A percentile compares a stretch with the other conserved stretches of the same genome.
phyloP scores from a whole-genome alignment of 2,329 filamentous ascomycete genomes.

The Aspergillus udagawae region DNA sequence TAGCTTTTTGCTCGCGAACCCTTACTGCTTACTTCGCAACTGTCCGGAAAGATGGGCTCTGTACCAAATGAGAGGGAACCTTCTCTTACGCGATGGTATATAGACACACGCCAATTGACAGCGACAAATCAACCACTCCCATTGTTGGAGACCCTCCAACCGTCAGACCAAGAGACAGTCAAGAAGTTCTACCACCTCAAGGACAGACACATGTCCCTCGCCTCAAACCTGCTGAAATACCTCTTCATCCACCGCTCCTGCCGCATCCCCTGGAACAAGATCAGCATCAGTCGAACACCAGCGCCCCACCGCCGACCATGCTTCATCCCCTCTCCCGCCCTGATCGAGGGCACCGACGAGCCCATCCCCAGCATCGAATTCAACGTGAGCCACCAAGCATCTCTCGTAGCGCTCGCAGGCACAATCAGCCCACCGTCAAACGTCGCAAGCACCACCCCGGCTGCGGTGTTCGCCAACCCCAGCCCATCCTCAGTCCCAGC shows the following conservation, averaged over 20 bases:
- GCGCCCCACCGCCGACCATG: constrained; percentile 49
- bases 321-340: constrained; percentile 41
- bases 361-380: constrained; percentile 50
- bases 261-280: constrained; percentile 54
- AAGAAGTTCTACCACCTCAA: constrained; percentile 49
- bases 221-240: constrained; percentile 59
- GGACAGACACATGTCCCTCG: constrained; percentile 59
- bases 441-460: background rate
- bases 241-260: constrained; percentile 55
- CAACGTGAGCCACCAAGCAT: constrained; percentile 63
- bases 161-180: constrained; percentile 48
- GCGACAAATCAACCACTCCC: constrained; percentile 30
- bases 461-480: constrained; percentile 2
- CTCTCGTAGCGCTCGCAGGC: constrained; percentile 57
- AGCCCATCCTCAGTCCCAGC: constrained; percentile 6
- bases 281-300: constrained; percentile 51
- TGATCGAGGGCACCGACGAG: constrained; percentile 9
- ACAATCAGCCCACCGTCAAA: constrained; percentile 24
- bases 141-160: constrained; percentile 37
- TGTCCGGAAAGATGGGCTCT: background rate
- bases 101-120: constrained; percentile 38
- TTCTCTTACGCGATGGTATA: constrained; percentile 40
- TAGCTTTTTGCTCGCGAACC: background rate
- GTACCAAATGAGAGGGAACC: background rate
- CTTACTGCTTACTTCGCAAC: background rate